phyloP scores from a whole-genome alignment of 306 rosid species.

The Cicer pinnatifidum region DNA sequence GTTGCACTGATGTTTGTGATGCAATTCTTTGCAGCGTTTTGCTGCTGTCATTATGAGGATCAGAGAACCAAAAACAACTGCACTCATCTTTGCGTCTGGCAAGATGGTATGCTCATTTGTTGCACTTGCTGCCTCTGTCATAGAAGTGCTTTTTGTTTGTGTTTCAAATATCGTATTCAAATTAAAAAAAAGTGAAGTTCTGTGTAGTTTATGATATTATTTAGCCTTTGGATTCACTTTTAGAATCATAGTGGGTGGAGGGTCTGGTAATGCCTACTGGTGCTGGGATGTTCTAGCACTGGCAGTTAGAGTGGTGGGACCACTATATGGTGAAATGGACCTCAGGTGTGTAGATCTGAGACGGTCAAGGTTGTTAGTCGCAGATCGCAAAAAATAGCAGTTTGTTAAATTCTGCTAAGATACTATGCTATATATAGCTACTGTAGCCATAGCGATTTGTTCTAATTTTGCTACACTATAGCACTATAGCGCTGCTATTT shows the following conservation, averaged over 20 bases:
- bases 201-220: not conserved
- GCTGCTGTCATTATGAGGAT: conserved; percentile 99
- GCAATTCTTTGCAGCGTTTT: conserved; percentile 71
- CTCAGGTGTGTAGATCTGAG: not conserved
- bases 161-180: conserved; percentile 13
- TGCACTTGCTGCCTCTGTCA: conserved; percentile 9
- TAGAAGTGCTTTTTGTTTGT: not conserved
- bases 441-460: no score
- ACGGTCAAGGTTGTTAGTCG: not conserved
- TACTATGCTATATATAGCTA: no score
- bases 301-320: not conserved
- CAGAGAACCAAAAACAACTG: conserved; percentile 97
- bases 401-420: no score
- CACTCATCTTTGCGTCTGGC: conserved; percentile 93
- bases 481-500: no score
- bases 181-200: not conserved
- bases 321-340: not conserved
- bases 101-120: conserved; percentile 72
- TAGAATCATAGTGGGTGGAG: not conserved
- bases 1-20: conserved; percentile 28
- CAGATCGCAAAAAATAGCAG: no score
- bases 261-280: not conserved
- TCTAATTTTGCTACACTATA: no score
- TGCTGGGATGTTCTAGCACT: not conserved
- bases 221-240: conserved; percentile 1